Evolutionary conservation across 768 basidiomycete species (phyloP), one percentile per base, ranked within the genome.

Genomic region (Amanita polypyramis): DNA sequence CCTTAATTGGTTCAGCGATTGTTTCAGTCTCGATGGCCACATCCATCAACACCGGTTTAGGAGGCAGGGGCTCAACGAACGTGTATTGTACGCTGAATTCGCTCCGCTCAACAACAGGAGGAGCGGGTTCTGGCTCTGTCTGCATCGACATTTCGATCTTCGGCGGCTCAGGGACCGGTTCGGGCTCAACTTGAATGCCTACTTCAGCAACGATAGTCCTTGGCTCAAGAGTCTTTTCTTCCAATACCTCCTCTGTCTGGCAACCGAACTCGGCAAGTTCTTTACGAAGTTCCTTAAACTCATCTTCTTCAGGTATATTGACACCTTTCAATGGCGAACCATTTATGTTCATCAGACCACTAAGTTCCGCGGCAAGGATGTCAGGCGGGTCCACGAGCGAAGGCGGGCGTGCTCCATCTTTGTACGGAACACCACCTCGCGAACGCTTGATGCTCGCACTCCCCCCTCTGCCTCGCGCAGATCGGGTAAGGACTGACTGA

Each of bases 371-470:
- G 20, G 84, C 79, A 32, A 88, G 72, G 6, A 82, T 77, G 55
- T 83, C 84, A 0, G 86, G 84, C 14, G 79, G 76, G 34, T 78
- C 82, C 7, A 88, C 76, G 25, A 89, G 65, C 0, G 82, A 85
- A 19, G 79, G 68, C 12, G 85, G 85, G 23, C 86, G 71, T 10
- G 76, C 74, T 27, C 17, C 40, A 53, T 85, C 79, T 54, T 80
- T 79, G 66, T 74, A 84, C 5, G 83, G 76, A 25, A 76, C 76
- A 48, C 84, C 84, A 45, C 83, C 83, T 17, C 84, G 68, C 6
- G 69, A 59, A 37, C 82, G 72, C 30, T 82, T 73, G 7, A 49
- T 11, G 32, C 72, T 71, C 39, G 68, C 58, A 5, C 70, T 68
- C 43, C 76, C 69, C 25, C 76, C 75, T 30, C 40, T 42, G 15